A percentile compares a stretch with the other conserved stretches of the same genome.
phyloP scores from a whole-genome alignment of 2,329 filamentous ascomycete species.

The Aspergillus proliferans region DNA sequence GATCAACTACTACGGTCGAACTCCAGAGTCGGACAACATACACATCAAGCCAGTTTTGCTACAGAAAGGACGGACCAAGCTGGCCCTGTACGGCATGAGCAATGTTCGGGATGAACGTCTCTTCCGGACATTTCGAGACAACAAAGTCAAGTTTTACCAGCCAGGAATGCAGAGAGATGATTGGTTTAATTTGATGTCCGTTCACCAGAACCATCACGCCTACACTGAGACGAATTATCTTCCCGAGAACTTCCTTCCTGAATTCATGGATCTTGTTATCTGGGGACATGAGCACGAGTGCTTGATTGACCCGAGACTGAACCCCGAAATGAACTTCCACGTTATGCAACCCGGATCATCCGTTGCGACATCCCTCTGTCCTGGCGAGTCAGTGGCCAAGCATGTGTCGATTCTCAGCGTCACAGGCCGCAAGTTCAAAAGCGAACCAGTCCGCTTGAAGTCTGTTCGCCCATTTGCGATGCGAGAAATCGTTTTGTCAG shows the following conservation, averaged over 20 bases:
- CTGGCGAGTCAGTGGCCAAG: conserved; percentile 84
- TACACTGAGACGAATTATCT: conserved; percentile 90
- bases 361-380: conserved; percentile 84
- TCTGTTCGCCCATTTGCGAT: conserved; percentile 87
- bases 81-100: conserved; percentile 88
- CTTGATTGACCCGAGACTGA: conserved; percentile 73
- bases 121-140: conserved; percentile 86
- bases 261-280: conserved; percentile 83
- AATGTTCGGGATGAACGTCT: conserved; percentile 94
- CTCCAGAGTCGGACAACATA: conserved; percentile 89
- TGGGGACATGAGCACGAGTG: conserved; percentile 99
- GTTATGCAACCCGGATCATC: conserved; percentile 98
- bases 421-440: conserved; percentile 72
- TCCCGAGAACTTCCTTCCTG: conserved; percentile 84
- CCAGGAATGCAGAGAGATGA: conserved; percentile 73
- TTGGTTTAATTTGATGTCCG: conserved; percentile 93
- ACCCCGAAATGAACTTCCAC: conserved; percentile 82
- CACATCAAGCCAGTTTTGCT: conserved; percentile 83
- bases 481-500: conserved; percentile 68
- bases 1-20: conserved; percentile 92
- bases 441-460: conserved; percentile 76
- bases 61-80: conserved; percentile 87
- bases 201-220: conserved; percentile 94
- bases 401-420: conserved; percentile 82
- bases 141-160: conserved; percentile 88